phyloP scores from a whole-genome alignment of 179 eudicot species.

The Beta macrorhiza region DNA sequence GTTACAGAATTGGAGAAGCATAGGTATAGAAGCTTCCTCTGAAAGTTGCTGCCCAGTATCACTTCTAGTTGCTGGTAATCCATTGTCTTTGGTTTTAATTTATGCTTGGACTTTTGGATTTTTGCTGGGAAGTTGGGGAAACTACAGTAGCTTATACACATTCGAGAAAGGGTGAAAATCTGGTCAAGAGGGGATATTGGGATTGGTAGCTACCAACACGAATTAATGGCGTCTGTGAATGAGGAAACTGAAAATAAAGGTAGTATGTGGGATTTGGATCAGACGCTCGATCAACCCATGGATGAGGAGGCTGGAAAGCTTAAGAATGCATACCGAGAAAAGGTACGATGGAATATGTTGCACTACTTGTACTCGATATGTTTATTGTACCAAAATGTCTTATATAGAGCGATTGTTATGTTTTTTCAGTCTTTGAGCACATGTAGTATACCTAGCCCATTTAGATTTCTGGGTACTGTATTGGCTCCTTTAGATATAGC shows the following conservation, averaged over 20 bases:
- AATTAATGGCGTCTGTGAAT: conserved; percentile 35
- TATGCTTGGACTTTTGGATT: conserved; percentile 9
- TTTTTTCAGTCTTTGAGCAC: not conserved
- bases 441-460: not conserved
- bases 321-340: conserved; percentile 71
- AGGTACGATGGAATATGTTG: conserved; percentile 42
- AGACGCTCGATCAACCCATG: conserved; percentile 97
- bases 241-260: conserved; percentile 56
- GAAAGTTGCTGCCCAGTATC: conserved; percentile 9
- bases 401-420: not conserved
- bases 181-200: not conserved
- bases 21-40: not conserved
- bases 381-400: not conserved
- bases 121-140: not conserved
- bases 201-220: not conserved
- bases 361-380: not conserved
- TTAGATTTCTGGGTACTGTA: not conserved
- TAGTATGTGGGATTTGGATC: conserved; percentile 96
- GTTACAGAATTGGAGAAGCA: conserved; percentile 19
- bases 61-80: conserved; percentile 5
- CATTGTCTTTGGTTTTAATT: conserved; percentile 6
- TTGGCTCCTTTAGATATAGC: not conserved
- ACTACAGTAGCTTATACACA: not conserved
- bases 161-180: not conserved
- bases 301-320: conserved; percentile 97